These are phyloP conservation scores for Erigeron philadelphicus DNA, from an alignment of 140 eudicot species.

Conservation along the genomic window DNA sequence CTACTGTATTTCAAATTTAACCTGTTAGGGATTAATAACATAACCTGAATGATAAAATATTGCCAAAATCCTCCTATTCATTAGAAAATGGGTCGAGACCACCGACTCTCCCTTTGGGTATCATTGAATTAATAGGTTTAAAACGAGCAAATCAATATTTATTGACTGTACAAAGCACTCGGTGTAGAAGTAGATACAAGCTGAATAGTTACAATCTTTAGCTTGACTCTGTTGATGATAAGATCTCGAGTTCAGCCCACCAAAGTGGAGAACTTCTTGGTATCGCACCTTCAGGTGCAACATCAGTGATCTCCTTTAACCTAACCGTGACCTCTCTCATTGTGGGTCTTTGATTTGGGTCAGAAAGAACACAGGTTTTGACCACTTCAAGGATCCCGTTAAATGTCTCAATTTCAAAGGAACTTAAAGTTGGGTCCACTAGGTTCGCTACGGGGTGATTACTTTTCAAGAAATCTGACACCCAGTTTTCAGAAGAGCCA, in stretches of 20 bases:
- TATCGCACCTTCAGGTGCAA: conserved; percentile 58
- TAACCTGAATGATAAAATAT: not conserved
- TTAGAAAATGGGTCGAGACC: not conserved
- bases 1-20: not conserved
- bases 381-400: conserved; percentile 45
- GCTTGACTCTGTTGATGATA: conserved; percentile 47
- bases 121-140: conserved; percentile 6
- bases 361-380: conserved; percentile 44
- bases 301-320: conserved; percentile 55
- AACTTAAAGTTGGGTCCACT: conserved; percentile 55
- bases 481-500: conserved; percentile 37
- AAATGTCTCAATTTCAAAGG: conserved; percentile 31
- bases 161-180: conserved; percentile 30
- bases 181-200: conserved; percentile 22
- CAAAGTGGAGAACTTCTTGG: conserved; percentile 81
- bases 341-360: conserved; percentile 45
- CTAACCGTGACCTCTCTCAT: conserved; percentile 43
- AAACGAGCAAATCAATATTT: conserved; percentile 22
- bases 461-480: conserved; percentile 30
- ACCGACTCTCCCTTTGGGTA: not conserved
- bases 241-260: conserved; percentile 96
- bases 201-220: conserved; percentile 14
- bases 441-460: conserved; percentile 32
- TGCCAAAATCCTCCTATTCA: not conserved
- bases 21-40: not conserved